Base-by-base conservation (phyloP, 1,284 basidiomycete species). In the Lignosus rhinocerotis region DNA sequence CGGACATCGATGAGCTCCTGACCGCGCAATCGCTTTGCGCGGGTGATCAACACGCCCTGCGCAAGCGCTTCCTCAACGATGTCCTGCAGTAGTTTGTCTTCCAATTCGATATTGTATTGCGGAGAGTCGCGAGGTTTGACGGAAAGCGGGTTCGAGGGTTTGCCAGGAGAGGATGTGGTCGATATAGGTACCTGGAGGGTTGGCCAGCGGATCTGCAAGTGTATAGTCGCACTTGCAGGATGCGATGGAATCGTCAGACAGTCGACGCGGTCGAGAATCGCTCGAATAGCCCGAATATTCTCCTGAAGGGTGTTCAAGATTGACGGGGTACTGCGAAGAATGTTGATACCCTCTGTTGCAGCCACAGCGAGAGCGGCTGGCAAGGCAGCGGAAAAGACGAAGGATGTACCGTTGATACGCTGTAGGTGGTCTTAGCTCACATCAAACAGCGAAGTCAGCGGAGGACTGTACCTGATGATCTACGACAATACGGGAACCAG, bases 371-470 rank as follows among this genome's bases (percentile, higher is more conserved):
- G 85, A 53, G 97, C 82, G 1, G 94, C 87, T 0, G 97, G 97
- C 75, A 97, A 87, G 1, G 96, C 89, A 9, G 97, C 97, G 1
- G 96, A 98, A 79, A 95, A 99, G 58, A 99, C 94, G 68, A 94
- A 96, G 0, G 94, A 89, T 3, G 94, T 88, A 21, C 94, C 95
- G 73, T 99, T 99, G 83, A 98, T 98, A 48, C 96, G 95, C 85
- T 97, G 72, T 44, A 39, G 32, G 16, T 19, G 53, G 39, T 45
- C 19, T 38, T 36, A 31, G 48, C 50, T 6, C 6, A 17, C 14
- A 14, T 39, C 10, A 19, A 7, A 19, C n/a, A 10, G 25, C 25
- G 11, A 30, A 3, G 11, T 30, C 11, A 3, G 11, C 6, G 25
- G 25, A 3, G 11, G 11, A 46, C 21, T 70, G 6, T 69, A 89